Evolutionary conservation across 768 basidiomycete species (phyloP).

Genomic region (Russula compacta): DNA sequence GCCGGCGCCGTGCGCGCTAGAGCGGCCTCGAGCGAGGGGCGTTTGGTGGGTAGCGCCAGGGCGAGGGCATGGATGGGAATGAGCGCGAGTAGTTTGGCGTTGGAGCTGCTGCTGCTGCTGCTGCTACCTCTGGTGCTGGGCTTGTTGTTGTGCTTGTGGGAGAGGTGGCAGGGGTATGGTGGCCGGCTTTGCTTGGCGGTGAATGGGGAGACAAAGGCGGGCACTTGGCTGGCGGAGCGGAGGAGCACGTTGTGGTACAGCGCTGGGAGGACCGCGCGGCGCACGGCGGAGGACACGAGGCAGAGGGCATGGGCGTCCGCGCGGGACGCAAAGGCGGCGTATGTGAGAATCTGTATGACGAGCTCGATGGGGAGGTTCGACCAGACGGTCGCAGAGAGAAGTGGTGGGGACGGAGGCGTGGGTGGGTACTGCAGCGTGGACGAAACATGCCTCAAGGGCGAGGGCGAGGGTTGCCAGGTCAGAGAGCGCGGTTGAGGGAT

Average conservation of each 20-base stretch:
- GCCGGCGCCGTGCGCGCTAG: slow-evolving; percentile 13
- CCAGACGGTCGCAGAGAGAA: slow-evolving; percentile 6
- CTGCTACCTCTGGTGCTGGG: not conserved
- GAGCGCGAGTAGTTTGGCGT: not conserved
- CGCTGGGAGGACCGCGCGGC: slow-evolving; percentile 17
- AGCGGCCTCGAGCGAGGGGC: slow-evolving; percentile 17
- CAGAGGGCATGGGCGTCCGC: slow-evolving; percentile 14
- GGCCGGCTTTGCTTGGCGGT: not conserved
- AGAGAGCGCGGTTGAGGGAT: slow-evolving; percentile 4
- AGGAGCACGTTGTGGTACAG: slow-evolving; percentile 19
- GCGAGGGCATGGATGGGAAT: slow-evolving; percentile 17
- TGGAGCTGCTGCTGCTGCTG: not conserved
- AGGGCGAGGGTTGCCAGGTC: slow-evolving; percentile 15
- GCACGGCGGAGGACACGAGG: slow-evolving; percentile 21
- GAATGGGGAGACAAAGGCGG: slow-evolving; percentile 18
- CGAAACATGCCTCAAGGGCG: slow-evolving; percentile 7
- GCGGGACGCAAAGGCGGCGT: slow-evolving; percentile 16
- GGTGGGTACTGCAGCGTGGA: not conserved
- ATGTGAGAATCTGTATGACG: slow-evolving; percentile 14
- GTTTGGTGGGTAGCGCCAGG: slow-evolving; percentile 16
- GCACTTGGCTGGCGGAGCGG: slow-evolving; percentile 16
- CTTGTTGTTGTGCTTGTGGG: not conserved
- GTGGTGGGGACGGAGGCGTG: not conserved
- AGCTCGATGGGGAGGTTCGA: slow-evolving; percentile 16
- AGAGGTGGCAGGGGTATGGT: not conserved